A percentile compares a stretch with the other conserved stretches of the same genome.
Evolutionary conservation across 2,329 filamentous ascomycete genomes (phyloP).

Genomic region (Phialocephala sp.): DNA sequence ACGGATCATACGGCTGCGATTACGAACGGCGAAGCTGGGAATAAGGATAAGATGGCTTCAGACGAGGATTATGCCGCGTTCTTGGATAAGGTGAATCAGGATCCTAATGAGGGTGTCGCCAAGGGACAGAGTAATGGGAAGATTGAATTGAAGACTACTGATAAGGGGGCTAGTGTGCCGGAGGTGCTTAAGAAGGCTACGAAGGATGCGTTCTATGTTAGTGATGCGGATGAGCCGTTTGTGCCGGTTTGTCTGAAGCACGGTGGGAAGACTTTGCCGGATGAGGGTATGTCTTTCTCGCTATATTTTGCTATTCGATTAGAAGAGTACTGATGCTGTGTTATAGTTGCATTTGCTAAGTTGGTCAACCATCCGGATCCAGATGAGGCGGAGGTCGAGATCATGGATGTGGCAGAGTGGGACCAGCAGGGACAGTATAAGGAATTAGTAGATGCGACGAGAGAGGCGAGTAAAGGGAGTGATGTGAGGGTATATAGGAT

Average conservation of each 20-base stretch:
- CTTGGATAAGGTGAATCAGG: slow-evolving; percentile 83
- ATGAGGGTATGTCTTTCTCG: slow-evolving; percentile 59
- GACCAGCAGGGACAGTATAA: slow-evolving; percentile 74
- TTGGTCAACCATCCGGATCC: slow-evolving; percentile 65
- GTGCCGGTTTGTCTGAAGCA: slow-evolving; percentile 74
- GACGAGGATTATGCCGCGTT: slow-evolving; percentile 87
- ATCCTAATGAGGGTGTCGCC: slow-evolving; percentile 66
- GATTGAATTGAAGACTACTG: slow-evolving; percentile 56
- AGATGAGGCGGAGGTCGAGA: slow-evolving; percentile 63
- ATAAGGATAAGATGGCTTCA: slow-evolving; percentile 61
- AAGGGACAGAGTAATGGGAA: slow-evolving; percentile 41
- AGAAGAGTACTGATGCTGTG: slow-evolving; percentile 11
- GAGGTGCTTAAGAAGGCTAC: slow-evolving; percentile 56
- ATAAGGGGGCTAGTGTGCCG: slow-evolving; percentile 65
- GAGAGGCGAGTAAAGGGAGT: slow-evolving; percentile 62
- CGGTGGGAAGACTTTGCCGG: slow-evolving; percentile 59
- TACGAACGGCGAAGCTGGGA: not conserved
- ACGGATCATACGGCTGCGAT: slow-evolving; percentile 2
- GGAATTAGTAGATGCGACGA: slow-evolving; percentile 71
- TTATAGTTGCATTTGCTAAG: slow-evolving; percentile 70
- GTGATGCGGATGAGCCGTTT: slow-evolving; percentile 87
- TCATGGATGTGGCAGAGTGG: slow-evolving; percentile 73
- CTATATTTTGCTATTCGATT: slow-evolving; percentile 19
- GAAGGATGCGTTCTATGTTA: slow-evolving; percentile 71
- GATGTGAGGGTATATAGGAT: slow-evolving; percentile 80